A percentile compares a stretch with the other conserved stretches of the same genome.
Conservation (phyloP, 2,329 filamentous ascomycete genomes). For the Cladobotryum protrusum region DNA sequence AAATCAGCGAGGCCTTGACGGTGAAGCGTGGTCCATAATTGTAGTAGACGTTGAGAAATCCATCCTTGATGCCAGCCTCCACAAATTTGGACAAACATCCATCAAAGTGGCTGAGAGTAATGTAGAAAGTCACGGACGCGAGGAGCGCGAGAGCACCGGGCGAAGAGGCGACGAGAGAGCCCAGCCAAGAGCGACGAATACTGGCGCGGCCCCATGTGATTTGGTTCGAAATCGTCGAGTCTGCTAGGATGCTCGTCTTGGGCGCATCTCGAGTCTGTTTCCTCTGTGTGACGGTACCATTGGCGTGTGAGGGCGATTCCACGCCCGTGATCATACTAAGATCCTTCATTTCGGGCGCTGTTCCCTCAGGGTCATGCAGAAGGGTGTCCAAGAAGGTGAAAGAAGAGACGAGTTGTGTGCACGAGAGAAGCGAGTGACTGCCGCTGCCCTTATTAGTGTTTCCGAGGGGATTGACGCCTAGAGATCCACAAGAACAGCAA, state of each 20-base stretch:
- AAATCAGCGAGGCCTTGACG: conserved; percentile 1
- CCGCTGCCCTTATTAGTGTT: too few relatives aligned
- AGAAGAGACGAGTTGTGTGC: too few relatives aligned
- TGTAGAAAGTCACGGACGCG: conserved; percentile 18
- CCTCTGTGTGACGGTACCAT: background rate
- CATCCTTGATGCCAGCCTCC: conserved; percentile 4
- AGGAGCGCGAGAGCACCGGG: conserved; percentile 19
- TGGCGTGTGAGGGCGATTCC: background rate
- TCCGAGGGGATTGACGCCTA: too few relatives aligned
- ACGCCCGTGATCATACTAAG: background rate
- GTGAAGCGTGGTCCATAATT: conserved; percentile 5
- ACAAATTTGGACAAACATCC: conserved; percentile 13
- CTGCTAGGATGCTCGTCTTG: background rate
- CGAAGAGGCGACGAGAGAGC: conserved; percentile 18
- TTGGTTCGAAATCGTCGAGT: background rate
- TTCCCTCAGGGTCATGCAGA: background rate
- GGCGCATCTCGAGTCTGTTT: background rate
- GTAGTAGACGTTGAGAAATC: conserved; percentile 5
- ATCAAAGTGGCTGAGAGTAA: conserved; percentile 18
- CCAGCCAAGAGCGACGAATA: conserved; percentile 18
- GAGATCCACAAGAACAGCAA: too few relatives aligned
- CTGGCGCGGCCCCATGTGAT: conserved; percentile 21
- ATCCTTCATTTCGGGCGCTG: background rate
- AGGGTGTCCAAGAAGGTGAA: too few relatives aligned
- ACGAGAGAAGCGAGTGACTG: too few relatives aligned